Evolutionary conservation across 164 flowering plant genomes (phyloP).

Genomic region (Stephania yunnanensis): DNA sequence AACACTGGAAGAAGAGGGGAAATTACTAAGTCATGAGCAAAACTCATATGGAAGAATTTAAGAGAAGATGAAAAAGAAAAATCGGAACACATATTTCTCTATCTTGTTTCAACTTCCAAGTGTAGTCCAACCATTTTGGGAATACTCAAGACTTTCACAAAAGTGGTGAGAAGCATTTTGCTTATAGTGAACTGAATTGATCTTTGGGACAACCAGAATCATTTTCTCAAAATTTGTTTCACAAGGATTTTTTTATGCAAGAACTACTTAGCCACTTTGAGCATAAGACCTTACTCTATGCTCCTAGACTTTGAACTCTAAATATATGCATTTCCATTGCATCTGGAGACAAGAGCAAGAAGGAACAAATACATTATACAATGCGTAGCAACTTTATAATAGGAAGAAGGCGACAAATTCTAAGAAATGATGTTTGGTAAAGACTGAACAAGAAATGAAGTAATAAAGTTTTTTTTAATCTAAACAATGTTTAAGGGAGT

Average conservation of each 20-base stretch:
- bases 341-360: neutral
- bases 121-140: neutral
- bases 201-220: neutral
- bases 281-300: too few relatives aligned
- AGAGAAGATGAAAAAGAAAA: neutral
- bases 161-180: neutral
- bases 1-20: too few relatives aligned
- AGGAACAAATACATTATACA: neutral
- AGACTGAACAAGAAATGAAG: neutral
- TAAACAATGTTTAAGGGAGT: neutral
- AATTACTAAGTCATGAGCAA: too few relatives aligned
- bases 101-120: neutral
- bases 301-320: neutral
- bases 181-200: neutral
- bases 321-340: neutral
- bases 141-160: neutral
- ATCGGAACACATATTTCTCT: neutral
- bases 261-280: neutral
- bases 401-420: neutral
- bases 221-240: neutral
- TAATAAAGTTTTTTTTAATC: neutral
- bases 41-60: too few relatives aligned
- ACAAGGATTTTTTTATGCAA: neutral
- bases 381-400: too few relatives aligned
- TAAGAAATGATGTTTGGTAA: neutral